Percentiles rank a stretch among this genome's conserved stretches.
Evolutionary conservation across 768 basidiomycete species (phyloP).

Genomic region (Tylopilus sp.): DNA sequence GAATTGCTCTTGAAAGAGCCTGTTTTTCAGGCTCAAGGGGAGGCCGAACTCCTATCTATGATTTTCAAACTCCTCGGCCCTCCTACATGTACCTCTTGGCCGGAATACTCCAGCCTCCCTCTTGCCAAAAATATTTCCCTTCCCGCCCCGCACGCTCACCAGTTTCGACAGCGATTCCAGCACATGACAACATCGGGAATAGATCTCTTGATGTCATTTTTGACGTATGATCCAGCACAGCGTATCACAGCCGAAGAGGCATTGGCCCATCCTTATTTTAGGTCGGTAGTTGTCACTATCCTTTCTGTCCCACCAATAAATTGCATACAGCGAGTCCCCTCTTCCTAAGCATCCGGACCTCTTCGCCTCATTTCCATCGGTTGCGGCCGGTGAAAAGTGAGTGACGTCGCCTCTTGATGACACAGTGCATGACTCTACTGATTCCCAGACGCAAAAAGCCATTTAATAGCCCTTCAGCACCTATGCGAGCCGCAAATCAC

Average conservation of each 20-base stretch:
- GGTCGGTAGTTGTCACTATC: conserved; percentile 38
- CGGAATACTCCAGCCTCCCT: conserved; percentile 75
- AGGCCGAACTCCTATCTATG: conserved; percentile 88
- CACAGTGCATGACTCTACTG: conserved; percentile 6
- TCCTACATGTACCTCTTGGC: conserved; percentile 87
- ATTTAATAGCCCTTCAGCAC: conserved; percentile 78
- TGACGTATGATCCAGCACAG: conserved; percentile 86
- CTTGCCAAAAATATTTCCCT: conserved; percentile 75
- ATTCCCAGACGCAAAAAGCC: conserved; percentile 65
- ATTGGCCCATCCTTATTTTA: conserved; percentile 87
- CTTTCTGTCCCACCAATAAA: conserved; percentile 1
- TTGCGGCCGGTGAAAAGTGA: conserved; percentile 94
- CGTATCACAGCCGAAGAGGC: conserved; percentile 91
- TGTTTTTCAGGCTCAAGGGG: conserved; percentile 95
- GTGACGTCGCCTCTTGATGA: conserved; percentile 16
- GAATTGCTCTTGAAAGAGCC: conserved; percentile 94
- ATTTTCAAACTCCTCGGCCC: conserved; percentile 94
- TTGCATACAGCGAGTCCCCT: conserved; percentile 72
- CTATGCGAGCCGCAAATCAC: conserved; percentile 65
- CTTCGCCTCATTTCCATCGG: conserved; percentile 93
- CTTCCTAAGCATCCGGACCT: conserved; percentile 94
- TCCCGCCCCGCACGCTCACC: conserved; percentile 68
- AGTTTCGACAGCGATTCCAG: conserved; percentile 83
- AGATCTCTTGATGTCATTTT: conserved; percentile 74
- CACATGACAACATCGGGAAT: conserved; percentile 81